Percentiles rank a stretch among this genome's conserved stretches.
These are phyloP conservation scores for Epichloe amarillans DNA, from an alignment of 2,329 filamentous ascomycete species.

Conservation along the genomic window DNA sequence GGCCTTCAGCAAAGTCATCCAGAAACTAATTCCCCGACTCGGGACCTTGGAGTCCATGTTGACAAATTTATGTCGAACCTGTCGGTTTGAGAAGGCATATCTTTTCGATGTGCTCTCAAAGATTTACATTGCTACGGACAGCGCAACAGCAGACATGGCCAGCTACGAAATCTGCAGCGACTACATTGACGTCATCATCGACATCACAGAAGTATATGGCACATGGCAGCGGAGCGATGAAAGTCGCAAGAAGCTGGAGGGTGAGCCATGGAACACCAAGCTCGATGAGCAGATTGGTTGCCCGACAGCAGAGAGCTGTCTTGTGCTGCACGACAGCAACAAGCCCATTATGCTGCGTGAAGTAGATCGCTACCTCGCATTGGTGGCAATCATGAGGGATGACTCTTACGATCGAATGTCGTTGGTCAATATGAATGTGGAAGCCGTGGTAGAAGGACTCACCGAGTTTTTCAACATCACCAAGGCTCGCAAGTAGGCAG, in stretches of 20 bases:
- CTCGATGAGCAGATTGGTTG: conserved; percentile 55
- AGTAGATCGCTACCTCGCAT: conserved; percentile 60
- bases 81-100: conserved; percentile 94
- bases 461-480: conserved; percentile 68
- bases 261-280: conserved; percentile 45
- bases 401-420: conserved; percentile 75
- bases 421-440: conserved; percentile 76
- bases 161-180: conserved; percentile 98
- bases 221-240: conserved; percentile 48
- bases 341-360: conserved; percentile 55
- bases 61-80: conserved; percentile 85
- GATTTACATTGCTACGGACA: conserved; percentile 96
- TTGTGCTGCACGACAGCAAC: conserved; percentile 51
- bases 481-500: conserved; percentile 33
- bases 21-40: conserved; percentile 88
- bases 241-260: conserved; percentile 43
- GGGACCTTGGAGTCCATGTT: conserved; percentile 87
- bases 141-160: conserved; percentile 81
- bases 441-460: conserved; percentile 66
- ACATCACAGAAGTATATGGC: conserved; percentile 91
- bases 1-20: conserved; percentile 95
- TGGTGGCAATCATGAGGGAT: conserved; percentile 80
- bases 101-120: conserved; percentile 96
- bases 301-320: conserved; percentile 52
- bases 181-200: conserved; percentile 96